phyloP scores from a whole-genome alignment of 441 rosid genomes.

The Manihot esculenta region DNA sequence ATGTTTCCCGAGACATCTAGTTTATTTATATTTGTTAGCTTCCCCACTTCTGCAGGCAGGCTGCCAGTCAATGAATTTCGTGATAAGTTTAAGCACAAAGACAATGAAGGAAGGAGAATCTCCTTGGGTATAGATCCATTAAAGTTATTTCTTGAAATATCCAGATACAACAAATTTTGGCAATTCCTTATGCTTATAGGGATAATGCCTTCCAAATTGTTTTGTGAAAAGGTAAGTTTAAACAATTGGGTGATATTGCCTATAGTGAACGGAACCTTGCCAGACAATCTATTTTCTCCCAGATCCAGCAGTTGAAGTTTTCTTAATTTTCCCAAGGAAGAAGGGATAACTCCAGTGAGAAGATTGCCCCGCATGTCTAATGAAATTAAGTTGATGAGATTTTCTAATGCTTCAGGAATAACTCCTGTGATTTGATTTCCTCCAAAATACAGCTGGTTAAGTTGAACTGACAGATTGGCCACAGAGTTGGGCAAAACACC shows the following conservation, averaged over 20 bases:
- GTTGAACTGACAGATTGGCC: too few species aligned
- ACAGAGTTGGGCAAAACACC: background rate
- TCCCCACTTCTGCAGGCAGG: background rate
- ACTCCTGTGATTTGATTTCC: background rate
- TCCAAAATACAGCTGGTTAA: background rate
- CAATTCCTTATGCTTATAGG: background rate
- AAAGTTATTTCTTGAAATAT: constrained; percentile 15
- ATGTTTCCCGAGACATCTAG: constrained; percentile 6
- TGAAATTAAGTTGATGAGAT: too few species aligned
- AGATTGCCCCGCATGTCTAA: too few species aligned
- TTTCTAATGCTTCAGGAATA: background rate
- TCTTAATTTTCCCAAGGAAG: too few species aligned
- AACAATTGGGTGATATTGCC: too few species aligned
- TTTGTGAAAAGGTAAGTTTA: too few species aligned
- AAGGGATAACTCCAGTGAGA: too few species aligned
- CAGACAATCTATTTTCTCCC: too few species aligned
- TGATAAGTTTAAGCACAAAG: constrained; percentile 6
- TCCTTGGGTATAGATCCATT: constrained; percentile 18
- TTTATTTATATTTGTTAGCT: background rate
- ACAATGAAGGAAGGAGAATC: background rate
- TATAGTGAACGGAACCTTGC: too few species aligned
- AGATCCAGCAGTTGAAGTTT: too few species aligned
- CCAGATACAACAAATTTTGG: background rate
- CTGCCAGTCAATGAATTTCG: constrained; percentile 13
- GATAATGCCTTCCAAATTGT: too few species aligned